Evolutionary conservation across 2,329 filamentous ascomycete genomes (phyloP).

Genomic region (Trichocomaceae sp.): DNA sequence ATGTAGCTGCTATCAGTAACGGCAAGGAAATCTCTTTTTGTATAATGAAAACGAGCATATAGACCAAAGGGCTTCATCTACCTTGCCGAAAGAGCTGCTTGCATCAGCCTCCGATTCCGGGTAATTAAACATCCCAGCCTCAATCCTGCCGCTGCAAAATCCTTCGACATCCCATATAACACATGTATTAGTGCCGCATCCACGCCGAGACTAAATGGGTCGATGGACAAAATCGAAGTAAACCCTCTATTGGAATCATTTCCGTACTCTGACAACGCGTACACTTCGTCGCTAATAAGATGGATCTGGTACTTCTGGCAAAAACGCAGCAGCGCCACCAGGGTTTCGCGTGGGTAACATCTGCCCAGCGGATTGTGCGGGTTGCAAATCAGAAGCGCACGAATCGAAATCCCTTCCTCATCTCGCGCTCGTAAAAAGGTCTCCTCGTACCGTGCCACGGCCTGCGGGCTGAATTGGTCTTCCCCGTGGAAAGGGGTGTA

Average conservation of each 20-base stretch:
- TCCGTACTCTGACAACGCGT: constrained; percentile 47
- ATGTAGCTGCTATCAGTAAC: neutral
- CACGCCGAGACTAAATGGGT: constrained; percentile 37
- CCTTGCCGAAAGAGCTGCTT: constrained; percentile 20
- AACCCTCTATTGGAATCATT: constrained; percentile 39
- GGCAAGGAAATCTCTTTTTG: neutral
- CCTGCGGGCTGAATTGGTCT: constrained; percentile 34
- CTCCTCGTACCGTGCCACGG: neutral
- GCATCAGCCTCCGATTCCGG: constrained; percentile 21
- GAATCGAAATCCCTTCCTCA: constrained; percentile 28
- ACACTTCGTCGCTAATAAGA: constrained; percentile 53
- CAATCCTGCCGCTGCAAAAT: constrained; percentile 27
- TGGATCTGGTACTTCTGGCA: constrained; percentile 47
- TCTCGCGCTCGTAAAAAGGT: constrained; percentile 23
- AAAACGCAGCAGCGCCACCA: constrained; percentile 42
- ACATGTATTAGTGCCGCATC: constrained; percentile 47
- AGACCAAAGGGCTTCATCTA: neutral
- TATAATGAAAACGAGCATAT: neutral
- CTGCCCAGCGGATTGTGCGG: constrained; percentile 40
- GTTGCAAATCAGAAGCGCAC: constrained; percentile 39
- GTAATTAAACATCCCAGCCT: constrained; percentile 26
- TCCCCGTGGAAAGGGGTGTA: constrained; percentile 32
- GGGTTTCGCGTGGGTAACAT: constrained; percentile 35
- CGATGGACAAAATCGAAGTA: constrained; percentile 31
- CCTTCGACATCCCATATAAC: constrained; percentile 37